Conservation (phyloP, 73 alveolate genomes). For the Paramecium sexaurelia region DNA sequence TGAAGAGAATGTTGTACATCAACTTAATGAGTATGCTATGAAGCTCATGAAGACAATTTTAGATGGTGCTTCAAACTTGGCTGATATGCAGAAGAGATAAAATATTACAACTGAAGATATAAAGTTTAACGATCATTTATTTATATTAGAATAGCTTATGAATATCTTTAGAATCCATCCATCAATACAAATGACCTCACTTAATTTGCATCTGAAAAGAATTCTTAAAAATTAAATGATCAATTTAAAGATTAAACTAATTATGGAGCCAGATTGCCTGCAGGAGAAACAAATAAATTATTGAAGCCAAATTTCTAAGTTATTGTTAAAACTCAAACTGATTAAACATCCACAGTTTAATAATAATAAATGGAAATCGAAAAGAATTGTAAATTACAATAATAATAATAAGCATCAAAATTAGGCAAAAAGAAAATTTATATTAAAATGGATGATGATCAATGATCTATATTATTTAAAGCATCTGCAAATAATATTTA, state of each 20-base stretch:
- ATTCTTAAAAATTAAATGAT: not conserved
- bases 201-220: not conserved
- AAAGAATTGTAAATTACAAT: not conserved
- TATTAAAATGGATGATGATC: constrained; percentile 31
- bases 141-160: constrained; percentile 10
- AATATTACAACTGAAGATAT: constrained; percentile 35
- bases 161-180: constrained; percentile 21
- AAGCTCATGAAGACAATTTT: constrained; percentile 39
- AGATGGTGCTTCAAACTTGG: not conserved
- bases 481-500: not conserved
- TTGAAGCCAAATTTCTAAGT: constrained; percentile 19
- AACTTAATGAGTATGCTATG: constrained; percentile 34
- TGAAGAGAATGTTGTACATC: constrained; percentile 53
- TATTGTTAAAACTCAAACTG: not conserved
- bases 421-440: constrained; percentile 36
- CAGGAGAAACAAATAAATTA: not conserved
- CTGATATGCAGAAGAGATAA: constrained; percentile 31
- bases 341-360: not conserved
- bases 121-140: not conserved
- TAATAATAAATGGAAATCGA: constrained; percentile 18
- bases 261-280: not conserved
- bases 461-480: not conserved
- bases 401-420: not conserved
- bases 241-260: not conserved
- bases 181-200: not conserved